Evolutionary conservation across 805 yeast species (phyloP).

Genomic region (Lachancea waltii): DNA sequence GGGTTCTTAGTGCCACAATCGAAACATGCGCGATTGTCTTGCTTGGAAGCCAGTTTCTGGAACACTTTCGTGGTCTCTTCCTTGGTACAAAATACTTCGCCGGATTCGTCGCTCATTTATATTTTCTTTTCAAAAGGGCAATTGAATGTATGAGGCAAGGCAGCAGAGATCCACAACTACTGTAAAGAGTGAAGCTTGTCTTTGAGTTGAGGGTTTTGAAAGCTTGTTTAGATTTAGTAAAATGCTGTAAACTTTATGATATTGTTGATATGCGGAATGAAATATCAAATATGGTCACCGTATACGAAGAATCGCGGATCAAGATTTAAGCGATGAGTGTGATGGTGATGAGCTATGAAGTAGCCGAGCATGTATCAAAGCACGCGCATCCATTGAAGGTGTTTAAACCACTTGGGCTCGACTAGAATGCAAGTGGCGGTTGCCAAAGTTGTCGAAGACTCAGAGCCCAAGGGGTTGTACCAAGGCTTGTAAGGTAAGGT

Average conservation of each 20-base stretch:
- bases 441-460: conserved; percentile 41
- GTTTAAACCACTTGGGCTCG: conserved; percentile 85
- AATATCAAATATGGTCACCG: too few species aligned
- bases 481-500: conserved; percentile 15
- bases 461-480: conserved; percentile 16
- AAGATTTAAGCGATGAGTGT: too few species aligned
- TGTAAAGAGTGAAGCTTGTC: not conserved
- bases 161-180: not conserved
- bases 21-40: conserved; percentile 80
- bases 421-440: conserved; percentile 65
- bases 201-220: not conserved
- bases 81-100: conserved; percentile 45
- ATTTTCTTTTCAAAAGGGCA: not conserved
- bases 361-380: conserved; percentile 24
- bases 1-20: conserved; percentile 94
- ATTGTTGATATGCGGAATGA: too few species aligned
- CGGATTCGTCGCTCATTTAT: conserved; percentile 25
- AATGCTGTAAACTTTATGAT: not conserved
- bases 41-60: conserved; percentile 50
- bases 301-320: too few species aligned
- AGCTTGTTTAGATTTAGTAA: not conserved
- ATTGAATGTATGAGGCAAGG: not conserved
- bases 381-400: conserved; percentile 47
- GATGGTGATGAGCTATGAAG: too few species aligned
- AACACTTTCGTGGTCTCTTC: conserved; percentile 66